Percentiles rank a stretch among this genome's conserved stretches.
These are phyloP conservation scores for Boletus sensibilis DNA, from an alignment of 768 basidiomycete genomes.

Conservation along the genomic window DNA sequence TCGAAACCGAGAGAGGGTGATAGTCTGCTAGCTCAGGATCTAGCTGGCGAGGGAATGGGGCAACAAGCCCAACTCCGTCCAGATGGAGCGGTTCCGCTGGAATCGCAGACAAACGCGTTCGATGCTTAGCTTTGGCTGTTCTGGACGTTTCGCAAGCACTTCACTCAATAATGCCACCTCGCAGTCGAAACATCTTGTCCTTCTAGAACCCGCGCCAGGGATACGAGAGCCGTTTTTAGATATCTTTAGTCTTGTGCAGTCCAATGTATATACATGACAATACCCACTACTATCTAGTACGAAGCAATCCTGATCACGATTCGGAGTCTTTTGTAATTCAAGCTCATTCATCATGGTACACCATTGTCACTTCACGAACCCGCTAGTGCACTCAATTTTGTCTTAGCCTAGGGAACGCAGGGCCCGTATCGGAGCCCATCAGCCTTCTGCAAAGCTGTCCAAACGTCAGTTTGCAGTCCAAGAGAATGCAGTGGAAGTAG, in stretches of 20 bases:
- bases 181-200: background rate
- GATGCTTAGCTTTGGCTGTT: background rate
- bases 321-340: background rate
- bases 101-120: slow-evolving; percentile 3
- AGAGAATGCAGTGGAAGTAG: slow-evolving; percentile 46
- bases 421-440: slow-evolving; percentile 46
- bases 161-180: background rate
- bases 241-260: background rate
- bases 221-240: background rate
- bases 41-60: background rate
- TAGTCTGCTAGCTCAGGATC: slow-evolving; percentile 1
- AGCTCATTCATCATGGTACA: slow-evolving; percentile 22
- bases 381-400: slow-evolving; percentile 9
- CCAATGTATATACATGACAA: background rate
- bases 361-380: background rate
- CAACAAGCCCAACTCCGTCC: slow-evolving; percentile 5
- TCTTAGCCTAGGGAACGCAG: slow-evolving; percentile 38
- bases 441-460: slow-evolving; percentile 48
- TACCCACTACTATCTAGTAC: background rate
- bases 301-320: background rate
- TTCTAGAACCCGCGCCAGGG: background rate
- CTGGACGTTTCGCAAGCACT: background rate
- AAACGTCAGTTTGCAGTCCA: slow-evolving; percentile 52
- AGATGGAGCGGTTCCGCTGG: slow-evolving; percentile 5
- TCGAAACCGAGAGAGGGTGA: slow-evolving; percentile 39